Evolutionary conservation across 2,329 filamentous ascomycete genomes (phyloP).

Genomic region (Neoascochyta sp.): DNA sequence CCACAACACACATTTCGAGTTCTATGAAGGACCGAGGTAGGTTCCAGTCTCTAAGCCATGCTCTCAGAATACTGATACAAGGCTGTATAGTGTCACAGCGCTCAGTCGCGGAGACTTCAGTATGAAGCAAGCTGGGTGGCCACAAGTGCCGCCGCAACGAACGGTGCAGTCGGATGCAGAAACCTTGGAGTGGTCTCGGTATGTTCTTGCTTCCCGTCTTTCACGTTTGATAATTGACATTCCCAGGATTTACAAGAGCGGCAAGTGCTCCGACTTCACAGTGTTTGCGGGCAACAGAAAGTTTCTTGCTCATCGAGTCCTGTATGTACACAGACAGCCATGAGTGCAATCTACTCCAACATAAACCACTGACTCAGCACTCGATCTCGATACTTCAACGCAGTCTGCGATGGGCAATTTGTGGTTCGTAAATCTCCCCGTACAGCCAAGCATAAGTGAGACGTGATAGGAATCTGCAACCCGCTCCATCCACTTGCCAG

Average conservation of each 20-base stretch:
- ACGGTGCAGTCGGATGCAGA: too few species aligned
- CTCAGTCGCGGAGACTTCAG: too few species aligned
- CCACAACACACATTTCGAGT: too few species aligned
- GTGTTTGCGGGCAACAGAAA: slow-evolving; percentile 10
- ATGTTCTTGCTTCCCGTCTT: too few species aligned
- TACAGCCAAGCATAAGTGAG: slow-evolving; percentile 2
- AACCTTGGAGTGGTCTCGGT: too few species aligned
- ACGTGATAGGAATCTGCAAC: slow-evolving; percentile 9
- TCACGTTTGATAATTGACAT: too few species aligned
- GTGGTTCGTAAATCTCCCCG: slow-evolving; percentile 7
- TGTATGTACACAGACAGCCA: slow-evolving; percentile 7
- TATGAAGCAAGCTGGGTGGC: too few species aligned
- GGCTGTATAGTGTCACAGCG: too few species aligned
- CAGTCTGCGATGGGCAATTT: slow-evolving; percentile 16
- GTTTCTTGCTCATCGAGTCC: slow-evolving; percentile 18
- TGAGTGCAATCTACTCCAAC: neutral
- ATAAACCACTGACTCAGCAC: slow-evolving; percentile 10
- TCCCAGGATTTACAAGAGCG: slow-evolving; percentile 15
- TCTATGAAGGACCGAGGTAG: too few species aligned
- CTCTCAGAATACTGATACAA: too few species aligned
- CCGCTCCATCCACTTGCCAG: slow-evolving; percentile 11
- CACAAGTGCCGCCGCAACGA: too few species aligned
- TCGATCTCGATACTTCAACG: slow-evolving; percentile 17
- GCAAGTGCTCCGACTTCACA: slow-evolving; percentile 19
- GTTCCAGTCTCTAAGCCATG: too few species aligned